Evolutionary conservation across 2,329 filamentous ascomycete species (phyloP).

Genomic region (Ascochyta rabiei): DNA sequence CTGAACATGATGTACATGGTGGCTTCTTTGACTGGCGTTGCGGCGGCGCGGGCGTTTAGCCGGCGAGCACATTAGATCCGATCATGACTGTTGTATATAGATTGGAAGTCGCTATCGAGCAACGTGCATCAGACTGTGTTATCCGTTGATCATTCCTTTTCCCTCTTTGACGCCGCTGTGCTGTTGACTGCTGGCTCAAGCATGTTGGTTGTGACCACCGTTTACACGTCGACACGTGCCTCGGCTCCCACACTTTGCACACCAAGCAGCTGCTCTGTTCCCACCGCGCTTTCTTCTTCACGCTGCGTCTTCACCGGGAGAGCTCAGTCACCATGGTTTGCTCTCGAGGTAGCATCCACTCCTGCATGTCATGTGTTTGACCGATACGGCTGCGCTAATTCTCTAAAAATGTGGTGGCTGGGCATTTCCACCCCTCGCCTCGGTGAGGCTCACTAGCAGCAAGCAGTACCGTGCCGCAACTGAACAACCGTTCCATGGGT

Average conservation of each 20-base stretch:
- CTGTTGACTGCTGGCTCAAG: neutral
- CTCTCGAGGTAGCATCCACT: neutral
- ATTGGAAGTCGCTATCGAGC: neutral
- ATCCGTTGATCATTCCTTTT: no score
- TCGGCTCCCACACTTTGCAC: neutral
- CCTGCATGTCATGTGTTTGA: no score
- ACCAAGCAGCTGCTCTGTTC: neutral
- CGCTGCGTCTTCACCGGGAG: neutral
- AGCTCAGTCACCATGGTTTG: neutral
- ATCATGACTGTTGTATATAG: conserved; percentile 8
- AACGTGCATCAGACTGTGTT: neutral
- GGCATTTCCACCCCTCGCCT: neutral
- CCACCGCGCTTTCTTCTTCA: neutral
- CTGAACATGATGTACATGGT: conserved; percentile 4
- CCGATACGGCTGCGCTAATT: neutral
- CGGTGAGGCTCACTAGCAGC: neutral
- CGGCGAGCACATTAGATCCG: conserved; percentile 1
- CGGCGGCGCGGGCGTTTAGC: conserved; percentile 6
- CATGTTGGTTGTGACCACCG: neutral
- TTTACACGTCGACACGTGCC: neutral
- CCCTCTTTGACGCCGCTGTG: neutral
- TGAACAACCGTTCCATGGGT: no score
- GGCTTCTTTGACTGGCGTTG: conserved; percentile 21
- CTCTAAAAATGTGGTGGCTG: neutral
- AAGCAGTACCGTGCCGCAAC: neutral